Conservation (phyloP, 768 basidiomycete genomes). For the Mycena pura region DNA sequence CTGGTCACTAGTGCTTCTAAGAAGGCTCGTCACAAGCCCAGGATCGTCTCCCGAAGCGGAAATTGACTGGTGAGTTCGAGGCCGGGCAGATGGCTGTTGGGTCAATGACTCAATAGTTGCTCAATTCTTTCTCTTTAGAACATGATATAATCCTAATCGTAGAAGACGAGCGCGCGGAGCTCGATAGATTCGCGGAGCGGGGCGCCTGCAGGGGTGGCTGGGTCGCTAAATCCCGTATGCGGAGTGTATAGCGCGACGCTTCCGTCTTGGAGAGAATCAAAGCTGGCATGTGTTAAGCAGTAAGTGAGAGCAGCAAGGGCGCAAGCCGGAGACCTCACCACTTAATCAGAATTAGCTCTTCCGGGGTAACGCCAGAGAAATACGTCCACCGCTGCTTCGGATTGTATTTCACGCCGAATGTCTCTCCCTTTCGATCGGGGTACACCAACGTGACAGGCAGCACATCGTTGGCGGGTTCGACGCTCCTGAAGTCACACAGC, state of each 20-base stretch:
- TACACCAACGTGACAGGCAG: conserved; percentile 38
- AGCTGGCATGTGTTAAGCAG: conserved; percentile 33
- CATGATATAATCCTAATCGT: no score
- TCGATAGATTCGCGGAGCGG: conserved; percentile 59
- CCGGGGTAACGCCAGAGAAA: conserved; percentile 50
- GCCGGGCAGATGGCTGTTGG: no score
- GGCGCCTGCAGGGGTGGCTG: conserved; percentile 49
- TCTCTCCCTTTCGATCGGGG: conserved; percentile 41
- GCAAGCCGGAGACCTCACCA: conserved; percentile 46
- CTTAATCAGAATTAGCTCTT: conserved; percentile 60
- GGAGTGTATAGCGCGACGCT: conserved; percentile 55
- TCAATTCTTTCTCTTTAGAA: no score
- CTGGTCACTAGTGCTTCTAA: no score
- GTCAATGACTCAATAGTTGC: no score
- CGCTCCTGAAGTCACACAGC: conserved; percentile 53
- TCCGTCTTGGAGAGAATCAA: conserved; percentile 47
- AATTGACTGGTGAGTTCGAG: no score
- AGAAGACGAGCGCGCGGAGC: conserved; percentile 59
- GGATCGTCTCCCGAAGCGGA: no score
- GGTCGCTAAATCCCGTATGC: conserved; percentile 59
- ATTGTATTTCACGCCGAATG: conserved; percentile 37
- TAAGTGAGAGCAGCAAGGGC: neutral
- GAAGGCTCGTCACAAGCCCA: no score
- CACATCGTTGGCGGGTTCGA: conserved; percentile 43
- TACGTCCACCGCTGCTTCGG: conserved; percentile 38